These are phyloP conservation scores for Heterobasidion occidentale DNA, from an alignment of 1,284 basidiomycete genomes.

Conservation along the genomic window DNA sequence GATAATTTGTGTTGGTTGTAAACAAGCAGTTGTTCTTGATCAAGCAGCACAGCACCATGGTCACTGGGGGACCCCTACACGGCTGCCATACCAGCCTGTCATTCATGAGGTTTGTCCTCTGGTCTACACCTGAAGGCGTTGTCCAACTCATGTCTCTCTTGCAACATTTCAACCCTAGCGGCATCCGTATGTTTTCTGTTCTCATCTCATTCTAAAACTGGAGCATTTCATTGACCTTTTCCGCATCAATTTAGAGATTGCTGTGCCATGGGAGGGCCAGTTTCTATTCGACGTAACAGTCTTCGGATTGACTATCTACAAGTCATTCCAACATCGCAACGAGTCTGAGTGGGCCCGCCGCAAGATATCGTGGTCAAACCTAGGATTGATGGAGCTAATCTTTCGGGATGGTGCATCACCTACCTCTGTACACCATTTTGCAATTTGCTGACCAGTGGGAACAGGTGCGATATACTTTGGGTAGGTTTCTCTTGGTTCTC, in stretches of 20 bases:
- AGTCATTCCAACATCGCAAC: slow-evolving; percentile 13
- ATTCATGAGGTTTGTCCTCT: too few relatives aligned
- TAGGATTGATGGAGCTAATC: slow-evolving; percentile 17
- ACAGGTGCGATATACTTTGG: slow-evolving; percentile 24
- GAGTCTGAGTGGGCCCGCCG: background rate
- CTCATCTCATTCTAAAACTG: too few relatives aligned
- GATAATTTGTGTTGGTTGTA: too few relatives aligned
- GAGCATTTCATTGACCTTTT: too few relatives aligned
- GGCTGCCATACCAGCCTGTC: too few relatives aligned
- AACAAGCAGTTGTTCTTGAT: too few relatives aligned
- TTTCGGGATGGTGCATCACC: slow-evolving; percentile 18
- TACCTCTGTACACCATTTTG: background rate
- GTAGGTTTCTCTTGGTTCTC: slow-evolving; percentile 12
- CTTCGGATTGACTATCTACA: slow-evolving; percentile 20
- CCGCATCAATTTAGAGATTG: slow-evolving; percentile 13
- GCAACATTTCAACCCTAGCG: too few relatives aligned
- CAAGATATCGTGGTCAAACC: background rate
- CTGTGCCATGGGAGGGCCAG: slow-evolving; percentile 22
- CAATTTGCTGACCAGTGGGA: background rate
- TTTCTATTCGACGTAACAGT: slow-evolving; percentile 21
- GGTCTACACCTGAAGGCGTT: too few relatives aligned
- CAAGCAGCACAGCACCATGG: too few relatives aligned
- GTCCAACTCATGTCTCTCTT: too few relatives aligned
- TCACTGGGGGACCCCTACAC: too few relatives aligned
- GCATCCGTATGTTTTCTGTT: too few relatives aligned